Conservation (phyloP, 2,329 filamentous ascomycete species). For the Talaromyces albobiverticillius region DNA sequence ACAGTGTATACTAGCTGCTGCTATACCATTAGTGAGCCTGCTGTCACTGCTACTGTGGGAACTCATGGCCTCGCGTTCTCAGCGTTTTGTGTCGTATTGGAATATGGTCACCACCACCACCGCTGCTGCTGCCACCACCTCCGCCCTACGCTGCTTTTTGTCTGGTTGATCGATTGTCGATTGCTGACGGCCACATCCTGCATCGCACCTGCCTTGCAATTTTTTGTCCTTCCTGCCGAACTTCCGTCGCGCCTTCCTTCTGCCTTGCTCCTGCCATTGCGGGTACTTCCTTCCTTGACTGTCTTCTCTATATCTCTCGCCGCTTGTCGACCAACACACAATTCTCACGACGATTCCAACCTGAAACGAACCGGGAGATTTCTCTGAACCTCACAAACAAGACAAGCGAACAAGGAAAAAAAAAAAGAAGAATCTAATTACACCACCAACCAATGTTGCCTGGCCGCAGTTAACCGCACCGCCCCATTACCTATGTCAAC, state of each 20-base stretch:
- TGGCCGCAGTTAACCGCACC: neutral
- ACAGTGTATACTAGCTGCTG: neutral
- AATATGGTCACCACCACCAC: slow-evolving; percentile 9
- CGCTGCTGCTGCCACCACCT: no score
- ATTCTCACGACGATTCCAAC: neutral
- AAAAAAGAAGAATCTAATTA: neutral
- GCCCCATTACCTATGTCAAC: neutral
- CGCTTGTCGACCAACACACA: neutral
- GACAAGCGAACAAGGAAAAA: no score
- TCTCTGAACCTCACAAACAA: no score
- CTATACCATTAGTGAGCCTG: neutral
- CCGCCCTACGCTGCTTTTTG: neutral
- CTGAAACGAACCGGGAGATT: neutral
- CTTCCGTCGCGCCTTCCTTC: neutral
- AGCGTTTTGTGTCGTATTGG: slow-evolving; percentile 6
- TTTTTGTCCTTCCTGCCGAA: neutral
- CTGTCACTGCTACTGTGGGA: neutral
- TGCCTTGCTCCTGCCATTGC: neutral
- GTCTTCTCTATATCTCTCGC: neutral
- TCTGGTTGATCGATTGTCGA: no score
- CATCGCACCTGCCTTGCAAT: slow-evolving; percentile 7
- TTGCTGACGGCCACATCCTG: slow-evolving; percentile 7
- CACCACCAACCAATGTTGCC: neutral
- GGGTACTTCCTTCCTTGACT: neutral
- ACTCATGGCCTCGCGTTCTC: neutral